Percentiles rank a stretch among this genome's conserved stretches.
Conservation (phyloP, 345 rosid species). For the Eutrema japonicum region DNA sequence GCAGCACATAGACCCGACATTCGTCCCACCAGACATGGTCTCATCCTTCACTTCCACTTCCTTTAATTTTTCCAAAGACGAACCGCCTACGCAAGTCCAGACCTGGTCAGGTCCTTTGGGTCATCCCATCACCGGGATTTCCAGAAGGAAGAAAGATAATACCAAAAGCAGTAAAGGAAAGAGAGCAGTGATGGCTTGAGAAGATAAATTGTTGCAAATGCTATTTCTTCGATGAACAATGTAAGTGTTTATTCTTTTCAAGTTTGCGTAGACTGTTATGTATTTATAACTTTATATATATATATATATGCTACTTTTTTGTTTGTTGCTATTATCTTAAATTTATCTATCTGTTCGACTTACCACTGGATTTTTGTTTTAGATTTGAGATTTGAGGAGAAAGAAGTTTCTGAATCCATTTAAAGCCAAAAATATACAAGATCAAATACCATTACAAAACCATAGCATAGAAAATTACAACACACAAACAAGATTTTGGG, state of each 20-base stretch:
- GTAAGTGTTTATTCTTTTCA: constrained; percentile 43
- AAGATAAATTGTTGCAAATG: constrained; percentile 2
- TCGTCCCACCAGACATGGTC: constrained; percentile 46
- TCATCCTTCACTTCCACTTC: constrained; percentile 71
- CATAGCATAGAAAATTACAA: too few relatives aligned
- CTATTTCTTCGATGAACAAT: constrained; percentile 23
- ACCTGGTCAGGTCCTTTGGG: constrained; percentile 98
- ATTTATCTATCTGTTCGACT: too few relatives aligned
- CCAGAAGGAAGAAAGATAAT: constrained; percentile 41
- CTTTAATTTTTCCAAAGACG: constrained; percentile 65
- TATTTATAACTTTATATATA: constrained; percentile 33
- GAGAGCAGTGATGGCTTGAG: constrained; percentile 41
- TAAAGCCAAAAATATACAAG: too few relatives aligned
- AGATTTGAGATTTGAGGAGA: too few relatives aligned
- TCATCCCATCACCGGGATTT: constrained; percentile 43
- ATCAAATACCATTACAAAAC: too few relatives aligned
- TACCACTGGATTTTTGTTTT: too few relatives aligned
- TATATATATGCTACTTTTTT: background rate
- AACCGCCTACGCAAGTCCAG: constrained; percentile 57
- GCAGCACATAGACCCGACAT: constrained; percentile 81
- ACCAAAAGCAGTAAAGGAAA: constrained; percentile 45
- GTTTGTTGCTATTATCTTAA: too few relatives aligned
- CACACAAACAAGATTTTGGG: too few relatives aligned
- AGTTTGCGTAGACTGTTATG: constrained; percentile 41
- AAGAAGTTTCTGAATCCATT: too few relatives aligned